Conservation (phyloP, 2,329 filamentous ascomycete species). For the Stagonosporopsis vannaccii region DNA sequence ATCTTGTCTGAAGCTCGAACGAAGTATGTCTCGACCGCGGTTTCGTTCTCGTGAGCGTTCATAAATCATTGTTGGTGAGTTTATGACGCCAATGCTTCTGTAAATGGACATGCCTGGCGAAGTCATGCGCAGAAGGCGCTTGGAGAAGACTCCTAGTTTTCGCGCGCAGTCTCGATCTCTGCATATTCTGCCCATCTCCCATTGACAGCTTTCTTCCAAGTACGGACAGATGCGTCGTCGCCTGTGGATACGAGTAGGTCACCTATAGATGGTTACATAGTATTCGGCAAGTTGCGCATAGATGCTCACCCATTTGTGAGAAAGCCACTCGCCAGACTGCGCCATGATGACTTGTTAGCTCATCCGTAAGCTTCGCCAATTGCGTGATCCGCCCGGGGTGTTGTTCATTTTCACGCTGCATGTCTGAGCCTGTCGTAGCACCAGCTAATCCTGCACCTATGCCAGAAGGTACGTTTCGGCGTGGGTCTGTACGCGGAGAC, state of each 20-base stretch:
- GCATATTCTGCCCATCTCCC: constrained; percentile 59
- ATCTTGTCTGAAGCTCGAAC: not conserved
- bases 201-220: constrained; percentile 59
- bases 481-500: constrained; percentile 34
- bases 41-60: not conserved
- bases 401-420: constrained; percentile 62
- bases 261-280: constrained; percentile 56
- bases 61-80: not conserved
- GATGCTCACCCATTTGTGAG: constrained; percentile 54
- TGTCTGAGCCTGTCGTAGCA: constrained; percentile 51
- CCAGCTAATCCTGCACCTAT: constrained; percentile 62
- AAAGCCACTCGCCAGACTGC: constrained; percentile 81
- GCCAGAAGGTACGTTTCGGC: constrained; percentile 55
- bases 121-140: not conserved
- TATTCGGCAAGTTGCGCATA: not conserved
- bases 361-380: constrained; percentile 67
- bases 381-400: constrained; percentile 73
- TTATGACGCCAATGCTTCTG: not conserved
- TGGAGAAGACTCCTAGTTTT: constrained; percentile 25
- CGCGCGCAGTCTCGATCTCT: constrained; percentile 53
- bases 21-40: not conserved
- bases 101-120: not conserved
- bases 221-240: constrained; percentile 70
- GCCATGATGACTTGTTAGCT: constrained; percentile 70
- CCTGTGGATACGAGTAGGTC: constrained; percentile 78